phyloP scores from a whole-genome alignment of 768 basidiomycete species.

The Pilatotrama ljubarskyi region DNA sequence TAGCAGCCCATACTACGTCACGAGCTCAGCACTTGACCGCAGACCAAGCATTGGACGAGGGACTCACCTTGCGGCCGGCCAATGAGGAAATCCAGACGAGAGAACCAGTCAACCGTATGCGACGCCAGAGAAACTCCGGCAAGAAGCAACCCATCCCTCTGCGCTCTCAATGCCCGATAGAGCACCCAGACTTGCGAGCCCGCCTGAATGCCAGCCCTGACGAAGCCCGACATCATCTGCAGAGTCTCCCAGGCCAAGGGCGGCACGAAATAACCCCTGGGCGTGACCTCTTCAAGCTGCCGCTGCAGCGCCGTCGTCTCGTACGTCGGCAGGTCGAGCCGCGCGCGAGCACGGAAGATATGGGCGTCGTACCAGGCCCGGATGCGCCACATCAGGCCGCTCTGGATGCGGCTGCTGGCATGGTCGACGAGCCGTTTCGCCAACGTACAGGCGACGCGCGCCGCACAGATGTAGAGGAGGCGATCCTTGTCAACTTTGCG shows the following conservation, averaged over 20 bases:
- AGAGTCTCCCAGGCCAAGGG: constrained; percentile 63
- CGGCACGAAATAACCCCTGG: constrained; percentile 36
- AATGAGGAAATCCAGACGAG: neutral
- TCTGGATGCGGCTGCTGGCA: constrained; percentile 23
- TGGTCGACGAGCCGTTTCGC: constrained; percentile 45
- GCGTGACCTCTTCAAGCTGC: constrained; percentile 56
- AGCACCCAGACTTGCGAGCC: constrained; percentile 64
- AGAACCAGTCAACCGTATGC: constrained; percentile 39
- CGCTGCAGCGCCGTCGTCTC: constrained; percentile 63
- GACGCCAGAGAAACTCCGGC: constrained; percentile 55
- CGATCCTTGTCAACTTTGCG: constrained; percentile 57
- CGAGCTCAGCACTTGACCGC: neutral
- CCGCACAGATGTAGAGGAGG: constrained; percentile 55
- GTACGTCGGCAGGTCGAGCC: constrained; percentile 76
- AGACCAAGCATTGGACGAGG: neutral
- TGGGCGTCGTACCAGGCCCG: constrained; percentile 61
- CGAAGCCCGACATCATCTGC: constrained; percentile 40
- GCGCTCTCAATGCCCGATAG: constrained; percentile 51
- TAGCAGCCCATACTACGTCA: constrained; percentile 63
- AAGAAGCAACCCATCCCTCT: constrained; percentile 62
- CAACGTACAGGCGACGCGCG: constrained; percentile 53
- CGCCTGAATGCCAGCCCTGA: constrained; percentile 51
- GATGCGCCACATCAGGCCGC: constrained; percentile 56
- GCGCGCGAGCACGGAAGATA: constrained; percentile 65
- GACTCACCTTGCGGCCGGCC: neutral